Base-by-base conservation (phyloP, 495 filamentous ascomycete species). In the Margaritispora aquatica region DNA sequence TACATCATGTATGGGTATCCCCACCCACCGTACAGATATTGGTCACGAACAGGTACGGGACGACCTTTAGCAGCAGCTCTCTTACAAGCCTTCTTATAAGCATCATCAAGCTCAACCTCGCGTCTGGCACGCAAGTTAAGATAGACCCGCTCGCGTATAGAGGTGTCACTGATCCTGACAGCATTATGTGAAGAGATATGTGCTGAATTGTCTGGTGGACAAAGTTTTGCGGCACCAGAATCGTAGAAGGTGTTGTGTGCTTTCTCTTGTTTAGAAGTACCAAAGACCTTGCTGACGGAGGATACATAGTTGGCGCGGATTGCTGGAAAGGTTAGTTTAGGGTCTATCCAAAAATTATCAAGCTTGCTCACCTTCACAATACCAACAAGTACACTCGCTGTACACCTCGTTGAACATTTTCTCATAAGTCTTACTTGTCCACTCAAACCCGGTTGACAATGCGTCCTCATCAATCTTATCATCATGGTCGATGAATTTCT, bases 361-460 rank as follows among this genome's bases (percentile, higher is more conserved):
- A n/a, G n/a, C n/a, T n/a, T n/a, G n/a, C n/a, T 48, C 62, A 75
- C 74, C 68, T 66, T 94, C 90, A 73, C 91, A 96, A 68, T 91
- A 92, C 89, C 91, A 96, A 72, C 91, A 96, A 2, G 85, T 90
- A 67, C 91, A 96, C 70, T 89, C 87, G 26, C 80, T 86, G 70
- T 94, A 96, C 24, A 88, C 78, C 58, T 86, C 79, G 8, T 75
- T 73, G 64, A 77, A 84, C 19, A 71, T 74, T 31, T 84, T 81
- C 63, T 86, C 77, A 69, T 91, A 96, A 11, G 66, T 71, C 63
- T 83, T 85, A 68, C 75, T 81, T 0, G 92, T 96, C 85, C 86
- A 89, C 66, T 83, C 83, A 62, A 95, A 93, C 44, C 77, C 77
- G 15, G 72, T 72, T 50, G 78, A 82, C 26, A 95, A 77, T 21